Conservation (phyloP, 164 flowering plant species). For the Vitis cinerea region DNA sequence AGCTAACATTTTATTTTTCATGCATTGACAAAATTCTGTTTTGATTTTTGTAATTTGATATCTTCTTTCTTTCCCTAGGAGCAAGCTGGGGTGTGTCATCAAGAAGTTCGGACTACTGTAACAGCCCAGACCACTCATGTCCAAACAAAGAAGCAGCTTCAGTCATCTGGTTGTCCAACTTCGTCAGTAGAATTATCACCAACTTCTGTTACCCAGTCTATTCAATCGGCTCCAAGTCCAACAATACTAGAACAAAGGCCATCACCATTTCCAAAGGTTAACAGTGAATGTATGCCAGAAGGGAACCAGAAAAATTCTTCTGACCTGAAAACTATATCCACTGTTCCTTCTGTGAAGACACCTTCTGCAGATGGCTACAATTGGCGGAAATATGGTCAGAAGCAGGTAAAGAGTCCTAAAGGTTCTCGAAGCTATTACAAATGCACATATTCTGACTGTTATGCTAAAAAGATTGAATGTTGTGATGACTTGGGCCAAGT, state of each 20-base stretch:
- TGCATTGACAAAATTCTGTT: background rate
- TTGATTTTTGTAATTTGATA: background rate
- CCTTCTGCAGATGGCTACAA: conserved; percentile 70
- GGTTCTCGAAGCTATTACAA: conserved; percentile 82
- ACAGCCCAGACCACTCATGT: conserved; percentile 29
- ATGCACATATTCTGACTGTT: conserved; percentile 69
- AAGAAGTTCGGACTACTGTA: conserved; percentile 32
- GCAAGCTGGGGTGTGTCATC: conserved; percentile 30
- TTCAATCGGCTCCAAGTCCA: conserved; percentile 31
- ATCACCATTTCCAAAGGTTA: conserved; percentile 12
- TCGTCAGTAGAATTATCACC: conserved; percentile 38
- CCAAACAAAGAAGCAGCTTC: conserved; percentile 28
- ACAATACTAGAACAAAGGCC: conserved; percentile 25
- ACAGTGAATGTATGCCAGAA: conserved; percentile 20
- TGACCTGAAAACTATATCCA: conserved; percentile 21
- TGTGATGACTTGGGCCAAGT: conserved; percentile 50
- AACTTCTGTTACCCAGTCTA: conserved; percentile 36
- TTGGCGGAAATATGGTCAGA: conserved; percentile 97
- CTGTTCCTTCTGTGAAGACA: conserved; percentile 28
- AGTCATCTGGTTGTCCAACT: conserved; percentile 21
- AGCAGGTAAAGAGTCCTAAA: conserved; percentile 76
- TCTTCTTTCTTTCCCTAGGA: conserved; percentile 20
- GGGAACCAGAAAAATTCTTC: conserved; percentile 23
- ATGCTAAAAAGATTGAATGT: conserved; percentile 75
- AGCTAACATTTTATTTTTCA: background rate